These are phyloP conservation scores for Microcera coccophila DNA, from an alignment of 2,329 filamentous ascomycete species.

Conservation along the genomic window DNA sequence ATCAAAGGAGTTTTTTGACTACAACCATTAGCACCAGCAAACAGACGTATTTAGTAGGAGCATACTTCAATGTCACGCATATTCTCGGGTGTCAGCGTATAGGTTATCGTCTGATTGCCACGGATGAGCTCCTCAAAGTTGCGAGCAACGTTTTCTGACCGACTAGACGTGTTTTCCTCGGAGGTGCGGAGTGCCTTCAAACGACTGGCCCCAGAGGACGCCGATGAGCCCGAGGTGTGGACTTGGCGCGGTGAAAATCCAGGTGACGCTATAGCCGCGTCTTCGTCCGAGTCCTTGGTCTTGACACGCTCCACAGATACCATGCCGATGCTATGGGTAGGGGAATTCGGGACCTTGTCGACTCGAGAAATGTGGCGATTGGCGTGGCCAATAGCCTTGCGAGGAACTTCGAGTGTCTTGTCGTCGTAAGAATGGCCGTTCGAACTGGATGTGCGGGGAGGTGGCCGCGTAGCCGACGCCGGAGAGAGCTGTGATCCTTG, in stretches of 20 bases:
- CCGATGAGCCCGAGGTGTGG: conserved; percentile 50
- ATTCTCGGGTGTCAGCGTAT: conserved; percentile 73
- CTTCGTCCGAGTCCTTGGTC: conserved; percentile 36
- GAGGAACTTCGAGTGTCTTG: conserved; percentile 31
- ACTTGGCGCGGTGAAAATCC: conserved; percentile 33
- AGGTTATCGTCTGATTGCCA: conserved; percentile 78
- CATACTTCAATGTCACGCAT: conserved; percentile 73
- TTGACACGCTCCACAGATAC: conserved; percentile 38
- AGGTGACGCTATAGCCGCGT: conserved; percentile 16
- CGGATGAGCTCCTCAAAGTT: conserved; percentile 78
- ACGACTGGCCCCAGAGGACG: conserved; percentile 48
- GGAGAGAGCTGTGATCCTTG: conserved; percentile 21
- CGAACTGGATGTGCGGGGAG: conserved; percentile 30
- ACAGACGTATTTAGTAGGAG: conserved; percentile 10
- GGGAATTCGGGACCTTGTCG: conserved; percentile 23
- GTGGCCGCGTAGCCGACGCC: conserved; percentile 34
- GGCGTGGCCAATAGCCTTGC: conserved; percentile 26
- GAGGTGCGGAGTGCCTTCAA: conserved; percentile 54
- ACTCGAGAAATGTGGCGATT: conserved; percentile 17
- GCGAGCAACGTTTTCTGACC: conserved; percentile 56
- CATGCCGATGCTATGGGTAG: conserved; percentile 34
- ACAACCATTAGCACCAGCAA: conserved; percentile 14
- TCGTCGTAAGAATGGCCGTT: conserved; percentile 32
- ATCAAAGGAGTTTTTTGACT: conserved; percentile 41
- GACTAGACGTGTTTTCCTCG: conserved; percentile 50